Evolutionary conservation across 2,329 filamentous ascomycete genomes (phyloP), one percentile per base, ranked within the genome.

Genomic region (Gaeumannomyces sp.): DNA sequence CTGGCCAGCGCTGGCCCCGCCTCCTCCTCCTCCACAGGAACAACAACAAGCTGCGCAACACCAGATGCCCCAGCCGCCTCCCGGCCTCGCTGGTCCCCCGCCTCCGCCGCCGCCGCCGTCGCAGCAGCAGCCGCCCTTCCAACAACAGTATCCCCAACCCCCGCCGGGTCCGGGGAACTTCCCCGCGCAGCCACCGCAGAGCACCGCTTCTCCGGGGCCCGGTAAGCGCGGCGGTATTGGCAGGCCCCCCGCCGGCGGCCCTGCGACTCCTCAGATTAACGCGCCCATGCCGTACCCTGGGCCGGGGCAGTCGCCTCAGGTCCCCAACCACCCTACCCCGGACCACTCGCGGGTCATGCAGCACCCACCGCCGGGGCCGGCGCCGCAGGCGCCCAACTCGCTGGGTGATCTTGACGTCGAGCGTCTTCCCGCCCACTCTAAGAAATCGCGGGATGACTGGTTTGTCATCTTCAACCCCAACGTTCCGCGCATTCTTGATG

Each of bases 381-480:
- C 79, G 69, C 78, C 82, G 73, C 82, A 81, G 73, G 45, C 45
- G 1, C 45, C 45, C 19, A 85, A 86, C 71, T 86, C 89, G 64
- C 83, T 97, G 33, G 91, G 91, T 63, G 94, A 98, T 69, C 84
- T 97, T 66, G 92, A 97, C 70, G 87, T 91, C 8, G 93, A 97
- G 67, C 87, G 92, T 67, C 83, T 98, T 57, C 92, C 93, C 35
- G 85, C 90, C 1, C 89, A 93, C 71, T 87, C 93, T 68, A 98
- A 98, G 84, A 93, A 94, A 75, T 90, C 92, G 65, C 91, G 92
- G 35, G 81, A 86, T 59, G 95, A 98, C 75, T 99, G 95, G 95
- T 96, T 96, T 75, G 94, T 92, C 59, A 91, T 98, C 69, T 99
- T 97, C 84, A 97, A 99, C 78, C 93, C 94, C 59, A 86, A 89